Conservation (phyloP, 495 filamentous ascomycete genomes). For the Neurospora sp. region DNA sequence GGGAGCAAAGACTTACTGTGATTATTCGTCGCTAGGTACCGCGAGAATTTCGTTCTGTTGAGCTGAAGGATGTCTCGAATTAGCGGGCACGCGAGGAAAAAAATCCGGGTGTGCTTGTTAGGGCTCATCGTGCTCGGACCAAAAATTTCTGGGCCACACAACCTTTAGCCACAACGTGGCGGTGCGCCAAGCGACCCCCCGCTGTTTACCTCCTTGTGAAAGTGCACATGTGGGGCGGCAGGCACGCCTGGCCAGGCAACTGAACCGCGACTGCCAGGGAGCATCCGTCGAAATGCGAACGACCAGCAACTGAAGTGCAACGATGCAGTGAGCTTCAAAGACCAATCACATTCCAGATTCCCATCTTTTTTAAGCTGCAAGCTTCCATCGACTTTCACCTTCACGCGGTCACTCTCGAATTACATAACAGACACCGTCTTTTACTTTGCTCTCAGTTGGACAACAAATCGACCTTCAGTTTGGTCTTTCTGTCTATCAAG, state of each 20-base stretch:
- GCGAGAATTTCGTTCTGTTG: constrained; percentile 20
- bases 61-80: constrained; percentile 21
- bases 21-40: constrained; percentile 23
- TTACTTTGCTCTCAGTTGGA: not conserved
- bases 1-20: constrained; percentile 30
- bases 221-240: not conserved
- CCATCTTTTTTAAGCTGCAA: not conserved
- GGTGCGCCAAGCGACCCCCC: not conserved
- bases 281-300: not conserved
- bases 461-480: not conserved
- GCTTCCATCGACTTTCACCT: not conserved
- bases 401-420: not conserved
- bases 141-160: not conserved
- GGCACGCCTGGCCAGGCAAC: not conserved
- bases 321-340: not conserved
- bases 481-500: not conserved
- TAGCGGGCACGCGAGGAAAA: constrained; percentile 22
- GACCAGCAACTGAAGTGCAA: not conserved
- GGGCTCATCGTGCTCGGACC: constrained; percentile 23
- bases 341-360: not conserved
- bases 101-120: constrained; percentile 28
- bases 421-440: not conserved
- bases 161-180: not conserved
- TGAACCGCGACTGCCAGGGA: not conserved
- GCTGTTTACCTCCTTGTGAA: not conserved